Evolutionary conservation across 495 filamentous ascomycete genomes (phyloP).

Genomic region (Aspergillus steynii): DNA sequence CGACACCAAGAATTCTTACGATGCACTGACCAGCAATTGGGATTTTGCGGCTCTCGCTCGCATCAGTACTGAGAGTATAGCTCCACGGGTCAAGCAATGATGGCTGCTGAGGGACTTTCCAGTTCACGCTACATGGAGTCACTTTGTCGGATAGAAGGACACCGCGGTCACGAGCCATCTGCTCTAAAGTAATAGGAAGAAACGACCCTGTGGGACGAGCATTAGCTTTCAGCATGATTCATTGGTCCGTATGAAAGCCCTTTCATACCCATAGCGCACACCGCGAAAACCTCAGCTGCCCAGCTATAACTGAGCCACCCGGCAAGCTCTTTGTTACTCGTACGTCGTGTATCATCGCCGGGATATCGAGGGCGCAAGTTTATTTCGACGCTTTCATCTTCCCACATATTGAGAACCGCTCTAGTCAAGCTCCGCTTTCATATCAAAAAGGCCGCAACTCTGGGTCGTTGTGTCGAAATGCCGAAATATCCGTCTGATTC

Average conservation of each 20-base stretch:
- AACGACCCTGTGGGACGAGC: slow-evolving; percentile 67
- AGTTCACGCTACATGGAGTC: slow-evolving; percentile 64
- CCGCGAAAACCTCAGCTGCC: slow-evolving; percentile 96
- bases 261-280: slow-evolving; percentile 76
- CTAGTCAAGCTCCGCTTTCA: neutral
- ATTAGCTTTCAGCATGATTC: neutral
- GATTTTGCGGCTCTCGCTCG: slow-evolving; percentile 25
- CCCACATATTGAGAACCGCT: slow-evolving; percentile 22
- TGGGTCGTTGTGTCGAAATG: neutral
- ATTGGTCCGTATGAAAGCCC: neutral
- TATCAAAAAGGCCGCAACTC: neutral
- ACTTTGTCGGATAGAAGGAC: slow-evolving; percentile 74
- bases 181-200: slow-evolving; percentile 94
- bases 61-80: neutral
- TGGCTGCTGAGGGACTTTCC: slow-evolving; percentile 34
- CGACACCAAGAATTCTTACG: slow-evolving; percentile 74
- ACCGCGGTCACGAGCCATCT: slow-evolving; percentile 86
- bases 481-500: neutral
- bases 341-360: slow-evolving; percentile 85
- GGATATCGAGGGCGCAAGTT: slow-evolving; percentile 53
- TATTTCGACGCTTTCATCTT: slow-evolving; percentile 23
- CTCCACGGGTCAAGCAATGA: slow-evolving; percentile 14
- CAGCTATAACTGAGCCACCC: slow-evolving; percentile 98
- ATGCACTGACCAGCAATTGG: slow-evolving; percentile 69
- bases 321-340: slow-evolving; percentile 80